Conservation (phyloP, 2,329 filamentous ascomycete species). For the Blumeria hordei region DNA sequence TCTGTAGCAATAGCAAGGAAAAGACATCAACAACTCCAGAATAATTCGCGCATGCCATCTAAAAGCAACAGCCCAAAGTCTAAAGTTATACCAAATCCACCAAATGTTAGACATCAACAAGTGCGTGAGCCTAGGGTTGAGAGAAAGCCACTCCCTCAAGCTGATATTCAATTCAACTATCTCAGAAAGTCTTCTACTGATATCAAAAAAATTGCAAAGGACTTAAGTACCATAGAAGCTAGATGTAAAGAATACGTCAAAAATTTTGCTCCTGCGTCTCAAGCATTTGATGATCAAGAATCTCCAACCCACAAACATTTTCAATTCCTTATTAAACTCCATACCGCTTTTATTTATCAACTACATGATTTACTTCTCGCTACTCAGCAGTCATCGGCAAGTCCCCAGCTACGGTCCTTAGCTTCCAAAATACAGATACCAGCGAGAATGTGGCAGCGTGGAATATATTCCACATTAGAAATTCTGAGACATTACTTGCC, state of each 20-base stretch:
- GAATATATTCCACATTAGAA: slow-evolving; percentile 68
- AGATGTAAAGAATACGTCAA: slow-evolving; percentile 72
- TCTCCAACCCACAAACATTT: slow-evolving; percentile 40
- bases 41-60: slow-evolving; percentile 2
- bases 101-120: slow-evolving; percentile 19
- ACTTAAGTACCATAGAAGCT: slow-evolving; percentile 62
- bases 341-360: slow-evolving; percentile 58
- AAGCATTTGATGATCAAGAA: slow-evolving; percentile 14
- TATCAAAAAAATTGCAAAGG: slow-evolving; percentile 40
- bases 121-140: slow-evolving; percentile 21
- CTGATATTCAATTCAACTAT: slow-evolving; percentile 8
- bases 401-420: slow-evolving; percentile 37
- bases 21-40: slow-evolving; percentile 6
- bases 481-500: slow-evolving; percentile 52
- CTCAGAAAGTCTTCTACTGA: slow-evolving; percentile 4
- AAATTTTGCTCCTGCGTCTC: slow-evolving; percentile 27
- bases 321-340: slow-evolving; percentile 61
- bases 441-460: slow-evolving; percentile 78
- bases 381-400: slow-evolving; percentile 62
- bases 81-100: background rate
- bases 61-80: background rate
- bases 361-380: slow-evolving; percentile 75
- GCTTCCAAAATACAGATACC: slow-evolving; percentile 78
- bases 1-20: slow-evolving; percentile 8
- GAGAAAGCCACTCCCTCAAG: slow-evolving; percentile 19